A percentile compares a stretch with the other conserved stretches of the same genome.
Conservation (phyloP, 257 asterid genomes). For the Henckelia pumila region DNA sequence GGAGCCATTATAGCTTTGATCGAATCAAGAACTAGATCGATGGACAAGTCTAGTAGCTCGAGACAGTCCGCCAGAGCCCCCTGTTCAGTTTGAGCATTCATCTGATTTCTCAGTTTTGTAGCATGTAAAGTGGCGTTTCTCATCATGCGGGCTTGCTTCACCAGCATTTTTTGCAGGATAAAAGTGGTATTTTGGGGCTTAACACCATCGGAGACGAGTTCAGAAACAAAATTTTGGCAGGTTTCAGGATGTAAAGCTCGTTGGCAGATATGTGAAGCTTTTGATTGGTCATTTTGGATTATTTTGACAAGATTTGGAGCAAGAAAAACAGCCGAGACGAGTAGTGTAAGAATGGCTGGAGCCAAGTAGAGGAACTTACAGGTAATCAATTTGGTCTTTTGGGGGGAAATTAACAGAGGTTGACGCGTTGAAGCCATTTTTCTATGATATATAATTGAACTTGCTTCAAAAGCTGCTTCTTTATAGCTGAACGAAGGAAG, state of each 20-base stretch:
- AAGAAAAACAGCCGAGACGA: constrained; percentile 26
- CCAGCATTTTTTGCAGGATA: constrained; percentile 29
- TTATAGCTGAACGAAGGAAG: not conserved
- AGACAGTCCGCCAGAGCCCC: constrained; percentile 46
- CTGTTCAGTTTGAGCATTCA: constrained; percentile 25
- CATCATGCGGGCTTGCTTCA: constrained; percentile 29
- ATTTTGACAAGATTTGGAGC: constrained; percentile 21
- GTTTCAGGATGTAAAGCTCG: constrained; percentile 30
- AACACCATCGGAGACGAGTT: constrained; percentile 18
- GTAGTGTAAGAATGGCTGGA: constrained; percentile 11
- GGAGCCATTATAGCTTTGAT: constrained; percentile 24
- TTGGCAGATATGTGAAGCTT: constrained; percentile 28
- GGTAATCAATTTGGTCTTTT: constrained; percentile 16
- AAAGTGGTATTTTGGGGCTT: not conserved
- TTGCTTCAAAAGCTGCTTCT: not conserved
- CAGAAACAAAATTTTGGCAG: constrained; percentile 31
- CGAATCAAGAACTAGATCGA: constrained; percentile 38
- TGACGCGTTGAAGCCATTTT: constrained; percentile 35
- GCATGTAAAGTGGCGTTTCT: constrained; percentile 14
- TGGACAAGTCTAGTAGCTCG: constrained; percentile 40
- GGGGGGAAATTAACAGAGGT: constrained; percentile 30
- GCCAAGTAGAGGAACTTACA: constrained; percentile 33
- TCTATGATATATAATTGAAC: not conserved
- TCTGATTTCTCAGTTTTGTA: constrained; percentile 8
- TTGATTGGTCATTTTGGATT: constrained; percentile 10